These are phyloP conservation scores for Clonostachys chloroleuca DNA, from an alignment of 2,329 filamentous ascomycete species.

Conservation along the genomic window DNA sequence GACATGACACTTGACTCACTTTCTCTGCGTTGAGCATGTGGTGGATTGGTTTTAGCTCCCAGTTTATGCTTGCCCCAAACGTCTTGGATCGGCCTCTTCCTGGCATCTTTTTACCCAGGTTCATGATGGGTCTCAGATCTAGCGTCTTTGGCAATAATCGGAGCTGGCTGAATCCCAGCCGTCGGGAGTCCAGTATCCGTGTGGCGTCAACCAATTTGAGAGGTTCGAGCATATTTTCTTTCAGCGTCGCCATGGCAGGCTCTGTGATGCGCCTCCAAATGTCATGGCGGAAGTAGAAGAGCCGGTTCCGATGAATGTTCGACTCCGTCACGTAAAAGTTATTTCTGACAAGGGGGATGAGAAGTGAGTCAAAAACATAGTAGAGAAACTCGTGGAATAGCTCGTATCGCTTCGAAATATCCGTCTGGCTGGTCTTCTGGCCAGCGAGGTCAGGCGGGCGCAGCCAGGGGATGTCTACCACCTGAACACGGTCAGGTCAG, in stretches of 20 bases:
- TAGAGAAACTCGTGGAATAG: constrained; percentile 84
- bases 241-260: constrained; percentile 65
- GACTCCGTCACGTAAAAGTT: constrained; percentile 97
- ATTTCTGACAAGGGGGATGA: constrained; percentile 80
- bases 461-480: constrained; percentile 71
- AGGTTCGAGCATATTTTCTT: constrained; percentile 73
- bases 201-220: constrained; percentile 54
- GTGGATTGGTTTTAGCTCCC: constrained; percentile 66
- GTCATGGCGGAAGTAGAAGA: constrained; percentile 96
- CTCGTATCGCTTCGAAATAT: constrained; percentile 71
- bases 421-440: constrained; percentile 62
- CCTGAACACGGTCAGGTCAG: constrained; percentile 34
- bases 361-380: constrained; percentile 85
- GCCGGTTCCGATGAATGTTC: constrained; percentile 68
- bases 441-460: constrained; percentile 40
- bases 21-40: constrained; percentile 77
- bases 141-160: constrained; percentile 77
- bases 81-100: constrained; percentile 57
- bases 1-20: constrained; percentile 28
- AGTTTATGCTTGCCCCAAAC: constrained; percentile 35
- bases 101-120: constrained; percentile 65
- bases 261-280: constrained; percentile 77
- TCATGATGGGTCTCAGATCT: constrained; percentile 81
- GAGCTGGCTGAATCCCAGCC: constrained; percentile 73
- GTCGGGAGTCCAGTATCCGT: constrained; percentile 53